These are phyloP conservation scores for Russula sp. DNA, from an alignment of 768 basidiomycete genomes.

Conservation along the genomic window DNA sequence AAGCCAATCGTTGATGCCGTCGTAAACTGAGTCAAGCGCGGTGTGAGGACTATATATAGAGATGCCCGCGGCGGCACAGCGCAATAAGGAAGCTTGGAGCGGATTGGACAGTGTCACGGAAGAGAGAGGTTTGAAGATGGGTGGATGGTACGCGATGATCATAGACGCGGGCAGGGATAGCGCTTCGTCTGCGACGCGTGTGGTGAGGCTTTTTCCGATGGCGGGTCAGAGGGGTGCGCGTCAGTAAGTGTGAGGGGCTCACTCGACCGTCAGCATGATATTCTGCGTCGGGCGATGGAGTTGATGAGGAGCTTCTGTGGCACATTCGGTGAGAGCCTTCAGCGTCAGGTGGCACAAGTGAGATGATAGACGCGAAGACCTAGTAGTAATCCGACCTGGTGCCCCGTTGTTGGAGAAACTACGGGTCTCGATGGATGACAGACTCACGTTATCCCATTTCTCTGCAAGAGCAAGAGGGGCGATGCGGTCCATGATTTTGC, in stretches of 20 bases:
- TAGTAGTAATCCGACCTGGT: constrained; percentile 31
- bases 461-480: constrained; percentile 84
- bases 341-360: neutral
- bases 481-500: constrained; percentile 71
- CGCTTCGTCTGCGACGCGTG: constrained; percentile 65
- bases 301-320: constrained; percentile 33
- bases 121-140: constrained; percentile 70
- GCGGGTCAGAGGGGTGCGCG: constrained; percentile 6
- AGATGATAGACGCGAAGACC: constrained; percentile 24
- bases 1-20: constrained; percentile 90
- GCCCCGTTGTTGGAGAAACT: neutral
- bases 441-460: constrained; percentile 89
- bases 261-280: constrained; percentile 43
- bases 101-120: constrained; percentile 74
- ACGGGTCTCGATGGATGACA: neutral
- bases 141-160: constrained; percentile 81
- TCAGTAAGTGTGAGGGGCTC: constrained; percentile 12
- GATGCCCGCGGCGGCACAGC: constrained; percentile 75
- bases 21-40: constrained; percentile 75
- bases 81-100: constrained; percentile 73
- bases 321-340: neutral
- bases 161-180: constrained; percentile 52
- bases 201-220: constrained; percentile 52
- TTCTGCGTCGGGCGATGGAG: constrained; percentile 29
- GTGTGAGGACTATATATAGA: constrained; percentile 88